Evolutionary conservation across 2,329 filamentous ascomycete species (phyloP).

Genomic region (Xylariales sp.): DNA sequence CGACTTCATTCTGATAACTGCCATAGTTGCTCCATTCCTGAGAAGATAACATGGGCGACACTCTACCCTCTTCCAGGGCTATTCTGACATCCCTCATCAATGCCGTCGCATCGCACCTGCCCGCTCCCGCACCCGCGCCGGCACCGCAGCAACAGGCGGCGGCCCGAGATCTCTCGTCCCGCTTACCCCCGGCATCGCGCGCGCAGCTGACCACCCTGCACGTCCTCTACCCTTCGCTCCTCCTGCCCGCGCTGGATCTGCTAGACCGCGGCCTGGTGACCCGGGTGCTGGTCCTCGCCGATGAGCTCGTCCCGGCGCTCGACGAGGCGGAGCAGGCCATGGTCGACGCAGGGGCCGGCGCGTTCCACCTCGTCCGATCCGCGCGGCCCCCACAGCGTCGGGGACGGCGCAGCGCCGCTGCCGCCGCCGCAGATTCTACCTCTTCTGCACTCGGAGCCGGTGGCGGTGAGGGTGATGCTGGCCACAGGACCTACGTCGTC

Average conservation of each 20-base stretch:
- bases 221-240: constrained; percentile 73
- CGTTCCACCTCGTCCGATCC: constrained; percentile 63
- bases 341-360: constrained; percentile 11
- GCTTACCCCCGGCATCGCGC: constrained; percentile 33
- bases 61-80: constrained; percentile 34
- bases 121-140: constrained; percentile 15
- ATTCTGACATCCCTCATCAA: constrained; percentile 46
- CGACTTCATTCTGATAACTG: too few relatives aligned
- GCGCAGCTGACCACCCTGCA: constrained; percentile 74
- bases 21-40: too few relatives aligned
- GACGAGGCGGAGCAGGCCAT: constrained; percentile 4
- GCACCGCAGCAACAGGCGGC: not conserved
- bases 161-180: constrained; percentile 28
- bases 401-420: constrained; percentile 19
- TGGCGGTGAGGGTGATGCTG: constrained; percentile 9
- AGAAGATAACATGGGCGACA: constrained; percentile 12
- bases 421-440: too few relatives aligned
- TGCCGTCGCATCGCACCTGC: constrained; percentile 26
- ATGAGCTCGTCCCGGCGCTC: not conserved
- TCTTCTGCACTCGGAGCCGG: constrained; percentile 11
- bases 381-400: constrained; percentile 31
- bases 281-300: constrained; percentile 34
- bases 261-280: constrained; percentile 74
- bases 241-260: constrained; percentile 83
- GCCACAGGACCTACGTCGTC: constrained; percentile 58